phyloP scores from a whole-genome alignment of 2,329 filamentous ascomycete species.

The Ophiostoma ulmi region DNA sequence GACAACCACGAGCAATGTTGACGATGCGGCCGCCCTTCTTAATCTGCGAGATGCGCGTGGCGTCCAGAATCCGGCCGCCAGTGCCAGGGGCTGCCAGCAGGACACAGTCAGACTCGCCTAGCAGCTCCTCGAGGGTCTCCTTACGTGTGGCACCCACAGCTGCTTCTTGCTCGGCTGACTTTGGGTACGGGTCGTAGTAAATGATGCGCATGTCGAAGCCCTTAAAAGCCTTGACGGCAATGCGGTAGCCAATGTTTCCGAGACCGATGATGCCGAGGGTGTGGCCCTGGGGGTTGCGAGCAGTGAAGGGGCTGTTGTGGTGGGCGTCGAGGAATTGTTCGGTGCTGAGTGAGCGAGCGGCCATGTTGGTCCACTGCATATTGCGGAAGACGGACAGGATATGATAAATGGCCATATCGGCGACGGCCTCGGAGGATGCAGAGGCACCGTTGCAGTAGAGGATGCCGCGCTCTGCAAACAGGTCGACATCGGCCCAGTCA shows the following conservation, averaged over 20 bases:
- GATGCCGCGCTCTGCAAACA: constrained; percentile 56
- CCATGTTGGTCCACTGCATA: constrained; percentile 58
- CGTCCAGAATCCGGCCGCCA: constrained; percentile 41
- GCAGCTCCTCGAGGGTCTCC: constrained; percentile 41
- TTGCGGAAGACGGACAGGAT: constrained; percentile 65
- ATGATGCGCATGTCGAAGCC: constrained; percentile 54
- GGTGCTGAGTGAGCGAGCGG: constrained; percentile 34
- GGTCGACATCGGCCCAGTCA: constrained; percentile 61
- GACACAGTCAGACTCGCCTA: constrained; percentile 45
- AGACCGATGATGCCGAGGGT: constrained; percentile 55
- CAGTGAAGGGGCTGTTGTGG: constrained; percentile 36
- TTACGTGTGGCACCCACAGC: constrained; percentile 41
- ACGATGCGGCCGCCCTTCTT: constrained; percentile 48
- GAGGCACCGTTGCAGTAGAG: constrained; percentile 69
- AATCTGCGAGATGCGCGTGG: constrained; percentile 40
- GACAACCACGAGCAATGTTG: constrained; percentile 53
- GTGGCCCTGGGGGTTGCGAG: constrained; percentile 52
- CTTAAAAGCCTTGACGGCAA: constrained; percentile 50
- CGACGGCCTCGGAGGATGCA: constrained; percentile 66
- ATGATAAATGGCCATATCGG: constrained; percentile 64
- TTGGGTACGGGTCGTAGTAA: constrained; percentile 47
- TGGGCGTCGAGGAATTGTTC: constrained; percentile 30
- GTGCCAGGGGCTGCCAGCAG: constrained; percentile 48
- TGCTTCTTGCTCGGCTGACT: constrained; percentile 39
- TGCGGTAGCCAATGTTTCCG: constrained; percentile 49